Percentiles rank a stretch among this genome's conserved stretches.
Evolutionary conservation across 495 filamentous ascomycete genomes (phyloP).

Genomic region (Viridothelium virens): DNA sequence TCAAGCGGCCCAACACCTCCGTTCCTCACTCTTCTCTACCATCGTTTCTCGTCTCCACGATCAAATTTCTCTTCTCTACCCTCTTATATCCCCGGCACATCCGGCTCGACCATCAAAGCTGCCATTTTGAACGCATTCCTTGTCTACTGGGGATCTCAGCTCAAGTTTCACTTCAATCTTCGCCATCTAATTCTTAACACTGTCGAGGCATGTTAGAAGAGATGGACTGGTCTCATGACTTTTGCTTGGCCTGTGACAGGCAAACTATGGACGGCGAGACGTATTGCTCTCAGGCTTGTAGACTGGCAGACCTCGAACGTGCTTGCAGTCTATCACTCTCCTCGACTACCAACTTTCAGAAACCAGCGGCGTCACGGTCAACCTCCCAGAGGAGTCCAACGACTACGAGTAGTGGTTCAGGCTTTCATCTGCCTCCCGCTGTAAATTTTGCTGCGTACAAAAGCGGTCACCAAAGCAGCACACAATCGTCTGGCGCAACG

Average conservation of each 20-base stretch:
- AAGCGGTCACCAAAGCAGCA: conserved; percentile 19
- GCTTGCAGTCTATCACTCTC: conserved; percentile 29
- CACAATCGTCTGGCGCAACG: conserved; percentile 18
- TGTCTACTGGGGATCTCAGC: background rate
- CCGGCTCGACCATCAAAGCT: background rate
- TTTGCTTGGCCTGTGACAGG: conserved; percentile 89
- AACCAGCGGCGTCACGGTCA: conserved; percentile 20
- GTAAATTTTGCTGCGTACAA: conserved; percentile 55
- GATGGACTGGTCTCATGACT: conserved; percentile 83
- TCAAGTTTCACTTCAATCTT: background rate
- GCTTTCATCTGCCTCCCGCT: conserved; percentile 62
- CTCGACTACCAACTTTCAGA: conserved; percentile 12
- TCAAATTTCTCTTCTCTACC: background rate
- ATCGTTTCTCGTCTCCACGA: background rate
- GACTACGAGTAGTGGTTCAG: conserved; percentile 23
- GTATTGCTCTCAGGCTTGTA: conserved; percentile 92
- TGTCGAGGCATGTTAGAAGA: background rate
- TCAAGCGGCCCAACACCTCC: background rate
- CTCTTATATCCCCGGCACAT: background rate
- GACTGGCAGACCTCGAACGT: conserved; percentile 78
- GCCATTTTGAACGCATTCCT: background rate
- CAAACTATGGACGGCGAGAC: conserved; percentile 60
- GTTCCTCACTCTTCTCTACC: background rate
- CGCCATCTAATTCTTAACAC: background rate
- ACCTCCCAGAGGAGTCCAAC: conserved; percentile 18